These are phyloP conservation scores for Vararia minispora DNA, from an alignment of 768 basidiomycete species.

Conservation along the genomic window DNA sequence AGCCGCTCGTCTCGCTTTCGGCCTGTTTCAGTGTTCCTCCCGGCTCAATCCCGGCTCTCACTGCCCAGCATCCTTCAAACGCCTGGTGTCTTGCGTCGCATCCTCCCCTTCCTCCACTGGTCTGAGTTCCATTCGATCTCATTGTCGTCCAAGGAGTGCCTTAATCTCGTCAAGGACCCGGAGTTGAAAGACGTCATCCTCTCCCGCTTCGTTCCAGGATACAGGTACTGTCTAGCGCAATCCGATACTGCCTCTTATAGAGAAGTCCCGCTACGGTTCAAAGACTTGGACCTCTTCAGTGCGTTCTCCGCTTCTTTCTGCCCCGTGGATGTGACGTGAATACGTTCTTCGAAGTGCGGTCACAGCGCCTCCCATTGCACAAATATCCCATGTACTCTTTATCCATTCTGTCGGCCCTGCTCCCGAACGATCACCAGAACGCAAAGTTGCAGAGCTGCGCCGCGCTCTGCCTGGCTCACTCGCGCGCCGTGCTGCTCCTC, in stretches of 20 bases:
- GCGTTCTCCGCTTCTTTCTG: constrained; percentile 23
- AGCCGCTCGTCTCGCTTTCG: no score
- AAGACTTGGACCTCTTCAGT: constrained; percentile 58
- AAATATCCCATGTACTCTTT: constrained; percentile 63
- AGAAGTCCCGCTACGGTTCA: constrained; percentile 40
- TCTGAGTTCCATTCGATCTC: constrained; percentile 29
- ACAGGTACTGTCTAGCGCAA: constrained; percentile 29
- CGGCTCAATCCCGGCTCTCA: constrained; percentile 9
- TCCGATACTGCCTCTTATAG: constrained; percentile 30
- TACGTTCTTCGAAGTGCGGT: constrained; percentile 36
- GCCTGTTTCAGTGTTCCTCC: neutral
- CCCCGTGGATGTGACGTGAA: constrained; percentile 5
- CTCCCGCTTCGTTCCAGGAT: constrained; percentile 48
- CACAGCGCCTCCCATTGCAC: constrained; percentile 53
- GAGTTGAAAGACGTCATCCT: constrained; percentile 29
- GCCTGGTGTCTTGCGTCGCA: constrained; percentile 22
- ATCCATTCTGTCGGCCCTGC: constrained; percentile 31
- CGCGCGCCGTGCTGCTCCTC: constrained; percentile 62
- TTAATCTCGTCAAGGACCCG: constrained; percentile 21
- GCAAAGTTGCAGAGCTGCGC: constrained; percentile 27
- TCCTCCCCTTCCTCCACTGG: constrained; percentile 26
- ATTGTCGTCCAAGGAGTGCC: constrained; percentile 24
- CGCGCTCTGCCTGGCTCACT: constrained; percentile 49
- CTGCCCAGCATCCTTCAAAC: constrained; percentile 21
- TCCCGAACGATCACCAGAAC: constrained; percentile 22